Evolutionary conservation across 768 basidiomycete species (phyloP).

Genomic region (Pholiota conissans): DNA sequence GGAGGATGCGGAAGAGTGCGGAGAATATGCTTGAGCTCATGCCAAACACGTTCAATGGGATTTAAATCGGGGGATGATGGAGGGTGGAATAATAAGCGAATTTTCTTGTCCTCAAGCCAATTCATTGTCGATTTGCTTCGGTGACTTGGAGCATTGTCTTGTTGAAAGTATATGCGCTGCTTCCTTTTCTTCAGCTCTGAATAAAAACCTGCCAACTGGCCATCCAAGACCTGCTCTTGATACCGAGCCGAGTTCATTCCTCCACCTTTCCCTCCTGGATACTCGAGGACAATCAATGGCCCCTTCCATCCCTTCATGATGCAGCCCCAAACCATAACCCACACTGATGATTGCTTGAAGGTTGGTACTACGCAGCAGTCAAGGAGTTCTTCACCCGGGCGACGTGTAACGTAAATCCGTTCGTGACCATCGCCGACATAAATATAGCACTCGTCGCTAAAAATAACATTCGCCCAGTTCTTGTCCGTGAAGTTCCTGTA

Average conservation of each 20-base stretch:
- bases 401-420: constrained; percentile 4
- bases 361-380: constrained; percentile 5
- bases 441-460: no score
- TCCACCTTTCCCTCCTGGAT: constrained; percentile 7
- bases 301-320: constrained; percentile 6
- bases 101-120: constrained; percentile 16
- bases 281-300: no score
- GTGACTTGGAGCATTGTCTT: no score
- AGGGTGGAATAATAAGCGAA: constrained; percentile 27
- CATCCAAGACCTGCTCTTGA: no score
- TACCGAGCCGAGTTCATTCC: constrained; percentile 7
- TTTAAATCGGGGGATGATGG: constrained; percentile 30
- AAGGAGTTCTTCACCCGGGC: neutral
- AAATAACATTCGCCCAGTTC: no score
- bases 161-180: no score
- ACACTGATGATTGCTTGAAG: constrained; percentile 8
- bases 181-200: no score
- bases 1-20: constrained; percentile 15
- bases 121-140: no score
- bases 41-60: constrained; percentile 35
- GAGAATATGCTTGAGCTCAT: constrained; percentile 25
- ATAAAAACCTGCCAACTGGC: no score
- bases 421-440: no score
- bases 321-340: no score
- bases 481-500: no score